Conservation (phyloP, 768 basidiomycete species). For the Boletus rubropictus region DNA sequence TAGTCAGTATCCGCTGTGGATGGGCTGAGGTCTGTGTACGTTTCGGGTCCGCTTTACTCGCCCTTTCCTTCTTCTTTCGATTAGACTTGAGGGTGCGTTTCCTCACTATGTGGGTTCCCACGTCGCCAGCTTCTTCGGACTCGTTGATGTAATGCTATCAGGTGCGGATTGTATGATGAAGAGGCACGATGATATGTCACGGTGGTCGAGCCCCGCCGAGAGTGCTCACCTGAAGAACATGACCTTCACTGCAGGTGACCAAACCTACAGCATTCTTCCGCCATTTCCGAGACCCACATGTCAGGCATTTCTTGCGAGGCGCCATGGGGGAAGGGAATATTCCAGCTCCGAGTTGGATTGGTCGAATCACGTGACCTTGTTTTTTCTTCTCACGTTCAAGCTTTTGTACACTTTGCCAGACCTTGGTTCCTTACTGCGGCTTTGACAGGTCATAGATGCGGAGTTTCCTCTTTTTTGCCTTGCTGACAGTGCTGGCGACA, state of each 20-base stretch:
- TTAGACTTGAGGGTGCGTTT: conserved; percentile 62
- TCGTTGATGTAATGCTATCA: conserved; percentile 78
- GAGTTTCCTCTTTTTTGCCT: conserved; percentile 39
- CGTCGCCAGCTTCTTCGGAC: conserved; percentile 59
- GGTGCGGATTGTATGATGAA: background rate
- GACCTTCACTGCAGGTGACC: conserved; percentile 86
- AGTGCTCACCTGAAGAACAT: conserved; percentile 70
- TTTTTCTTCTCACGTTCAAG: background rate
- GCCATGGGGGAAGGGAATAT: conserved; percentile 37
- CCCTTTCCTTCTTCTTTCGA: conserved; percentile 45
- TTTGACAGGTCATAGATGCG: conserved; percentile 39
- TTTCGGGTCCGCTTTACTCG: conserved; percentile 54
- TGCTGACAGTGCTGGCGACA: conserved; percentile 50
- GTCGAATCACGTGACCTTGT: conserved; percentile 10
- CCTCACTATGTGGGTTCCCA: conserved; percentile 55
- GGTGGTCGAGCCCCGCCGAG: background rate
- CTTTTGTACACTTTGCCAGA: background rate
- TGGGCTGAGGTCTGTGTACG: conserved; percentile 34
- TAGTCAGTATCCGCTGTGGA: background rate
- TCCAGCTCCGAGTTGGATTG: background rate
- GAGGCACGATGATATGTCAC: background rate
- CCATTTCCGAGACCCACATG: conserved; percentile 84
- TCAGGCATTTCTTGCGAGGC: conserved; percentile 58
- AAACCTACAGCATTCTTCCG: conserved; percentile 80
- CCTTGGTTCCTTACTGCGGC: background rate